A percentile compares a stretch with the other conserved stretches of the same genome.
phyloP scores from a whole-genome alignment of 805 yeast genomes.

The Diddensiella santjacobensis region DNA sequence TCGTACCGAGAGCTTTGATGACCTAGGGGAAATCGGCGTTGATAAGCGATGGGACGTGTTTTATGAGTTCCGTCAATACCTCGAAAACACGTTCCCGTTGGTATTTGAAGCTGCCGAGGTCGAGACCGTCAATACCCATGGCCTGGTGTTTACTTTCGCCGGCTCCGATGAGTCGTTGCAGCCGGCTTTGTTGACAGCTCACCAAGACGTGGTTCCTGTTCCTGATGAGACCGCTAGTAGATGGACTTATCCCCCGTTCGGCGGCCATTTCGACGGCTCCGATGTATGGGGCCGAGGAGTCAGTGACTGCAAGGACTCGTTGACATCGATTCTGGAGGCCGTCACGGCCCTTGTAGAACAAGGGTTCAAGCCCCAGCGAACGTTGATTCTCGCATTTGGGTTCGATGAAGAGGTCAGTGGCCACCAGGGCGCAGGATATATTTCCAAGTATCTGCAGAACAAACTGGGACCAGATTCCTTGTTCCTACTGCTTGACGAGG shows the following conservation, averaged over 20 bases:
- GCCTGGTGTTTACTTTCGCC: conserved; percentile 58
- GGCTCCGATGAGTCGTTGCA: conserved; percentile 51
- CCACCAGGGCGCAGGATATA: conserved; percentile 51
- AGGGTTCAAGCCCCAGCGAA: conserved; percentile 57
- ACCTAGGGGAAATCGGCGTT: conserved; percentile 45
- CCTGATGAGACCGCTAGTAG: conserved; percentile 48
- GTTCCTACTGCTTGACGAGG: conserved; percentile 69
- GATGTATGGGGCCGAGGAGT: conserved; percentile 75
- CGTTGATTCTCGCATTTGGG: conserved; percentile 64
- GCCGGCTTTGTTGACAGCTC: conserved; percentile 70
- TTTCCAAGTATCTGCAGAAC: conserved; percentile 45
- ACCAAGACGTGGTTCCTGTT: conserved; percentile 79
- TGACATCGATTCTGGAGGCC: conserved; percentile 64
- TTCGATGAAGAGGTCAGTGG: conserved; percentile 80
- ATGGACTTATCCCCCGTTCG: conserved; percentile 68
- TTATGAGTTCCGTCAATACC: conserved; percentile 48
- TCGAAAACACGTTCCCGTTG: conserved; percentile 52
- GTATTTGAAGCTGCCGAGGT: conserved; percentile 47
- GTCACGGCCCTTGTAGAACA: conserved; percentile 51
- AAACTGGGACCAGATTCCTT: conserved; percentile 60
- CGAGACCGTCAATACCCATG: conserved; percentile 56
- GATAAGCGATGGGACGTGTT: conserved; percentile 50
- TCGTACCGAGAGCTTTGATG: conserved; percentile 63
- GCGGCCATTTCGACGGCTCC: conserved; percentile 63
- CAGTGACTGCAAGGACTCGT: conserved; percentile 66